Evolutionary conservation across 164 flowering plant species (phyloP).

Genomic region (Magnolia changhungtana): DNA sequence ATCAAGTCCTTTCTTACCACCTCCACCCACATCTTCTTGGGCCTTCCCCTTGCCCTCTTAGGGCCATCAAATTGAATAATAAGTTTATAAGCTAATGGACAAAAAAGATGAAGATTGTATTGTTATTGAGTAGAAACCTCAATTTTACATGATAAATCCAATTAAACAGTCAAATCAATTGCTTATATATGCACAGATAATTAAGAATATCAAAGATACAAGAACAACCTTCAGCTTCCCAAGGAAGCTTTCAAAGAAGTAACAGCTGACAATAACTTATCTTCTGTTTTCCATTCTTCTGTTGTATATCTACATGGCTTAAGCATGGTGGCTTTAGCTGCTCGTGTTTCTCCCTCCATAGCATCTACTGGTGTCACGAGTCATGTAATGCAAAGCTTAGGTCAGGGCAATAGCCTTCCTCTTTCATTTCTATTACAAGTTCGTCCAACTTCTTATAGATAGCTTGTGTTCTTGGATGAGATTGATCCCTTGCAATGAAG

Average conservation of each 20-base stretch:
- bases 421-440: slow-evolving; percentile 18
- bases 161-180: too few relatives aligned
- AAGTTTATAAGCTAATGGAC: background rate
- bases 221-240: too few relatives aligned
- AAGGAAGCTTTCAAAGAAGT: background rate
- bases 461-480: slow-evolving; percentile 8
- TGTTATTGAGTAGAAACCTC: background rate
- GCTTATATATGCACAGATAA: too few relatives aligned
- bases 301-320: background rate
- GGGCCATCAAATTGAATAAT: background rate
- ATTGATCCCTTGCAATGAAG: slow-evolving; percentile 13
- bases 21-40: too few relatives aligned
- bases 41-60: too few relatives aligned
- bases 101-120: background rate
- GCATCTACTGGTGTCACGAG: background rate
- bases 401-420: slow-evolving; percentile 18
- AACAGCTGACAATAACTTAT: background rate
- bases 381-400: background rate
- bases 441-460: slow-evolving; percentile 13
- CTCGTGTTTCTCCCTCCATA: background rate
- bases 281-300: background rate
- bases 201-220: too few relatives aligned
- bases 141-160: too few relatives aligned
- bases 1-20: too few relatives aligned
- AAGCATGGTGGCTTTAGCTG: background rate